A percentile compares a stretch with the other conserved stretches of the same genome.
These are phyloP conservation scores for Scenedesmus sp. DNA, from an alignment of 163 green algal species.

Conservation along the genomic window DNA sequence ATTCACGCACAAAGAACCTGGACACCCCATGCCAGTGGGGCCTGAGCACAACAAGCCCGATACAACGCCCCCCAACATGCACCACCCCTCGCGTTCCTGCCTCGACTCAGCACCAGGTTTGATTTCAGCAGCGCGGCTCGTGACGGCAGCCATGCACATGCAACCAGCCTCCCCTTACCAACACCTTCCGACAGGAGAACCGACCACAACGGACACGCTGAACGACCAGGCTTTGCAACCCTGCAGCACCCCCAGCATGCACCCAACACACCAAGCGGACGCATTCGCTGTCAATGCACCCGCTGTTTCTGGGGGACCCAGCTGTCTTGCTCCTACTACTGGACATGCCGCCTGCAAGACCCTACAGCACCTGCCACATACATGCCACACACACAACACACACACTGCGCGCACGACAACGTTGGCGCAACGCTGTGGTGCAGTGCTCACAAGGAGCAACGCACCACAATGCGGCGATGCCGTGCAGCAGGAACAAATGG, in stretches of 20 bases:
- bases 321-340: background rate
- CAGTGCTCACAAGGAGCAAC: background rate
- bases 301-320: background rate
- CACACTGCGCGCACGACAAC: background rate
- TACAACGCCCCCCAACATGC: background rate
- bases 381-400: background rate
- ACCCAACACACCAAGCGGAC: background rate
- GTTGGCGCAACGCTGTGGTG: background rate
- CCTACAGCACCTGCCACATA: background rate
- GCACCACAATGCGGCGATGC: background rate
- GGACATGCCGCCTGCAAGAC: background rate
- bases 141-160: background rate
- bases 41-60: background rate
- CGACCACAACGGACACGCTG: background rate
- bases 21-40: background rate
- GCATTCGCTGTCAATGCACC: background rate
- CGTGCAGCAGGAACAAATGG: background rate
- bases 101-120: too few relatives aligned
- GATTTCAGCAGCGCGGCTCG: background rate
- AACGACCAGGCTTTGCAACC: background rate
- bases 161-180: background rate
- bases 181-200: background rate
- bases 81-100: background rate
- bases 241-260: background rate
- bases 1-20: background rate